Percentiles rank a stretch among this genome's conserved stretches.
These are phyloP conservation scores for Hymenoscyphus repandus DNA, from an alignment of 2,329 filamentous ascomycete species.

Conservation along the genomic window DNA sequence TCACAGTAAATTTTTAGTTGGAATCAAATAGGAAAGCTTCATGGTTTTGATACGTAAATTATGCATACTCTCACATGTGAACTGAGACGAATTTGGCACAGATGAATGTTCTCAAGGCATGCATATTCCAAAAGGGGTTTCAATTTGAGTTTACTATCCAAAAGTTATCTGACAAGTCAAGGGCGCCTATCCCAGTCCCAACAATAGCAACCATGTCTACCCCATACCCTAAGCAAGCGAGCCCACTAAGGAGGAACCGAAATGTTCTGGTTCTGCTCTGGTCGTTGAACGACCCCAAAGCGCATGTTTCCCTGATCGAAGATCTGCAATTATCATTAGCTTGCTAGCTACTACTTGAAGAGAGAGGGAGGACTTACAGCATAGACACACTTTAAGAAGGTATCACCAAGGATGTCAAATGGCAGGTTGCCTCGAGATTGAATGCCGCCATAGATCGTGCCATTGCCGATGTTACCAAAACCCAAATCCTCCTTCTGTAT, in stretches of 20 bases:
- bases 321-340: constrained; percentile 35
- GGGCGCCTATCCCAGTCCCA: neutral
- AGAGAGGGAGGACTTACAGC: constrained; percentile 37
- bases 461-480: constrained; percentile 48
- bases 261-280: constrained; percentile 27
- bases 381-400: constrained; percentile 55
- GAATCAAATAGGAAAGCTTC: no score
- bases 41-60: no score
- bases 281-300: constrained; percentile 51
- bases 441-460: constrained; percentile 54
- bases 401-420: constrained; percentile 55
- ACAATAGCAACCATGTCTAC: no score
- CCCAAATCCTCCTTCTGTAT: constrained; percentile 55
- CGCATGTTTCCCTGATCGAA: constrained; percentile 53
- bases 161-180: neutral
- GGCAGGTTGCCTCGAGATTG: constrained; percentile 48
- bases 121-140: no score
- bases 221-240: no score
- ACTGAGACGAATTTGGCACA: no score
- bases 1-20: no score
- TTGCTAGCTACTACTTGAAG: neutral
- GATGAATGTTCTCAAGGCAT: no score
- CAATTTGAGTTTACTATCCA: neutral
- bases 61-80: no score
- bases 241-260: constrained; percentile 14